Evolutionary conservation across 768 basidiomycete genomes (phyloP).

Genomic region (Suillus fuscotomentosus): DNA sequence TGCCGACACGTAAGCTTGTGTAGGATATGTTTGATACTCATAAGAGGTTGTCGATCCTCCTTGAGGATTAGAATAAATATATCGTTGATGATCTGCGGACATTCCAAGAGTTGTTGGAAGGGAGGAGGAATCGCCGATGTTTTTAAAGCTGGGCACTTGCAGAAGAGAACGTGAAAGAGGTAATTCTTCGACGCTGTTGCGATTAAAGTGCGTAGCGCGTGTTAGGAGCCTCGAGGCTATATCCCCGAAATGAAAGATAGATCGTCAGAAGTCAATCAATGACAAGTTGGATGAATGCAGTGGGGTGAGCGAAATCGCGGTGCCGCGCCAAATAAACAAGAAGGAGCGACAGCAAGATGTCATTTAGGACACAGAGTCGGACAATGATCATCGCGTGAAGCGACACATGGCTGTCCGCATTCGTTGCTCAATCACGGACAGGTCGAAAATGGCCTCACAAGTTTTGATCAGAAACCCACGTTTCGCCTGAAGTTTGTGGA

Average conservation of each 20-base stretch:
- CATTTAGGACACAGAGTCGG: background rate
- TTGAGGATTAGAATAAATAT: conserved; percentile 52
- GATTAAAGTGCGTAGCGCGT: conserved; percentile 23
- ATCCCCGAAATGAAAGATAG: conserved; percentile 34
- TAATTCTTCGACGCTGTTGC: conserved; percentile 23
- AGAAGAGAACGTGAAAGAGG: conserved; percentile 22
- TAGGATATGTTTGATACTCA: conserved; percentile 46
- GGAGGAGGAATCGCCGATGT: conserved; percentile 19
- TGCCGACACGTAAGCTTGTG: conserved; percentile 24
- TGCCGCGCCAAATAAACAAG: conserved; percentile 17
- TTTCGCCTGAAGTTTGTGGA: background rate
- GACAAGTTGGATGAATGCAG: conserved; percentile 32
- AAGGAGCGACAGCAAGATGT: background rate
- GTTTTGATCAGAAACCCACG: conserved; percentile 3
- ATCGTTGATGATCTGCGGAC: conserved; percentile 49
- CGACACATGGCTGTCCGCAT: background rate
- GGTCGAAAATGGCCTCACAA: conserved; percentile 4
- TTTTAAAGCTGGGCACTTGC: conserved; percentile 2
- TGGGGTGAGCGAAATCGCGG: conserved; percentile 23
- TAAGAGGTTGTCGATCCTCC: conserved; percentile 41
- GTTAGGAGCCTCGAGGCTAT: conserved; percentile 36
- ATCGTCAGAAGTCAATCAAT: conserved; percentile 34
- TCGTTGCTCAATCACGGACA: background rate
- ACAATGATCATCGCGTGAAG: background rate
- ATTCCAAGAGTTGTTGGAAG: conserved; percentile 26